Evolutionary conservation across 2,329 filamentous ascomycete species (phyloP).

Genomic region (Boeremia exigua): DNA sequence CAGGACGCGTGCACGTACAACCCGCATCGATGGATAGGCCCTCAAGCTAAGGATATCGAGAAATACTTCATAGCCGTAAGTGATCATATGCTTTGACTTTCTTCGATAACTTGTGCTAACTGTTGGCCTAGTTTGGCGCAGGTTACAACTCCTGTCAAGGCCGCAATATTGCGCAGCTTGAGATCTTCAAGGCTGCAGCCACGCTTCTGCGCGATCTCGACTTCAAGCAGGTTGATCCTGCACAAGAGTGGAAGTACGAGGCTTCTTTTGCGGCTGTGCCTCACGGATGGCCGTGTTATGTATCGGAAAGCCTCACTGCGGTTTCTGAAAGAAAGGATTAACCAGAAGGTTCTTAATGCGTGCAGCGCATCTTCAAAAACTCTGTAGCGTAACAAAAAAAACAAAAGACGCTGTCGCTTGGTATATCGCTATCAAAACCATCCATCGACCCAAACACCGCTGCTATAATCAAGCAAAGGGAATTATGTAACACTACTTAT

Average conservation of each 20-base stretch:
- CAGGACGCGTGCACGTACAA: slow-evolving; percentile 5
- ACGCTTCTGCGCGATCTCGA: slow-evolving; percentile 45
- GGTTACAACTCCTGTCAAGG: slow-evolving; percentile 49
- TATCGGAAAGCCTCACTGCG: background rate
- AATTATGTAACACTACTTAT: background rate
- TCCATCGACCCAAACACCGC: background rate
- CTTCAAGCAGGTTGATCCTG: slow-evolving; percentile 34
- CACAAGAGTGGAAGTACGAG: slow-evolving; percentile 40
- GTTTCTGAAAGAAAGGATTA: background rate
- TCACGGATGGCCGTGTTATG: slow-evolving; percentile 30
- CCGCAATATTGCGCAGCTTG: slow-evolving; percentile 45
- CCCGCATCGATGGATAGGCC: slow-evolving; percentile 11
- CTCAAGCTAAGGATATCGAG: slow-evolving; percentile 16
- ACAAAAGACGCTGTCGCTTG: background rate
- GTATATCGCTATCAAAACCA: slow-evolving; percentile 1
- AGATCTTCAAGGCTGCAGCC: slow-evolving; percentile 45
- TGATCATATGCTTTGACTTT: background rate
- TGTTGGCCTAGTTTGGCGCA: slow-evolving; percentile 37
- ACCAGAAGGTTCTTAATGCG: background rate
- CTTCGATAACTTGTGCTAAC: background rate
- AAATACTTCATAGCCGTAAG: slow-evolving; percentile 31
- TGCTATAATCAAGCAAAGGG: background rate
- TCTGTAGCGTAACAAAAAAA: background rate
- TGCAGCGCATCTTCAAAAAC: background rate
- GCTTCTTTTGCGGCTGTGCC: slow-evolving; percentile 43